These are phyloP conservation scores for Clathrospora elynae DNA, from an alignment of 2,329 filamentous ascomycete genomes.

Conservation along the genomic window DNA sequence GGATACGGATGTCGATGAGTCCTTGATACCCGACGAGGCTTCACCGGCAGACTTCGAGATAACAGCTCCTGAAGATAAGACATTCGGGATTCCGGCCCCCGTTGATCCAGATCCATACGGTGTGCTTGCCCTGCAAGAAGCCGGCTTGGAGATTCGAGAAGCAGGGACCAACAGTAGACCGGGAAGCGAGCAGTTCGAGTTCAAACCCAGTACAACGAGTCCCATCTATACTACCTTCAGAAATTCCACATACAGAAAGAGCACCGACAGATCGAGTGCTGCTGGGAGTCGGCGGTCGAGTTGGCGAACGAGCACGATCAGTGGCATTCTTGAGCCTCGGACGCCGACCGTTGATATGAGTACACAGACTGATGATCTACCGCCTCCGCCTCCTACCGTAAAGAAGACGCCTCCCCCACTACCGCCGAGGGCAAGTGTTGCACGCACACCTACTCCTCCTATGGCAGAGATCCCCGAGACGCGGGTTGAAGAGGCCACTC, in stretches of 20 bases:
- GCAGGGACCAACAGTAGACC: slow-evolving; percentile 79
- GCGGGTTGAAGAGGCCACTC: slow-evolving; percentile 25
- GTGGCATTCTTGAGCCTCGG: slow-evolving; percentile 62
- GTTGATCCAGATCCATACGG: slow-evolving; percentile 93
- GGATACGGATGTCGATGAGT: slow-evolving; percentile 72
- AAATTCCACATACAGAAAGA: slow-evolving; percentile 65
- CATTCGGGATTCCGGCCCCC: slow-evolving; percentile 77
- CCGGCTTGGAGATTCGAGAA: slow-evolving; percentile 86
- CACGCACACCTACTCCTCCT: slow-evolving; percentile 29
- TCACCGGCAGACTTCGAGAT: slow-evolving; percentile 77
- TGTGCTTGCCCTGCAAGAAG: slow-evolving; percentile 85
- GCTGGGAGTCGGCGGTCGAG: slow-evolving; percentile 66
- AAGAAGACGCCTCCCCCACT: slow-evolving; percentile 30
- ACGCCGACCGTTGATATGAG: slow-evolving; percentile 60
- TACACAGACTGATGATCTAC: slow-evolving; percentile 26
- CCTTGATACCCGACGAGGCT: slow-evolving; percentile 69
- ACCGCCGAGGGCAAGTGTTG: slow-evolving; percentile 28
- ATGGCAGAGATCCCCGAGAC: slow-evolving; percentile 47
- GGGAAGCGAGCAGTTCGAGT: slow-evolving; percentile 80
- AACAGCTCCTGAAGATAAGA: slow-evolving; percentile 50
- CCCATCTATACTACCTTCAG: slow-evolving; percentile 68
- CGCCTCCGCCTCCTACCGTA: slow-evolving; percentile 27
- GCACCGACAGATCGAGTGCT: slow-evolving; percentile 70
- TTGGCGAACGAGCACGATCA: slow-evolving; percentile 70
- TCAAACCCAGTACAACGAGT: slow-evolving; percentile 75